Evolutionary conservation across 176 grass and related monocot species (phyloP).

Genomic region (Musa beccarii): DNA sequence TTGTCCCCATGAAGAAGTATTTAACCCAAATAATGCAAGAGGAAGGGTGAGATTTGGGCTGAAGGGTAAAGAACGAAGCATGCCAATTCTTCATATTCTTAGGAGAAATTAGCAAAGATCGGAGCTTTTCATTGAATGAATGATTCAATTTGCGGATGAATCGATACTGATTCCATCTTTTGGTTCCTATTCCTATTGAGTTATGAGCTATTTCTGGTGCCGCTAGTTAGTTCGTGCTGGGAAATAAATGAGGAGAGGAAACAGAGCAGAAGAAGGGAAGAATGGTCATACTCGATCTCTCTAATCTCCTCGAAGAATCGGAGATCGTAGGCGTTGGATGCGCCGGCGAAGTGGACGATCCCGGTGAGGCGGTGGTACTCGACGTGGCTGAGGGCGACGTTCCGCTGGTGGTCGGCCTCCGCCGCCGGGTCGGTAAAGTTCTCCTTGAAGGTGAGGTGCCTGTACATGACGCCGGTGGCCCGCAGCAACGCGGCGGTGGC

Average conservation of each 20-base stretch:
- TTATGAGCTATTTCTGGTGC: too few relatives aligned
- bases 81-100: background rate
- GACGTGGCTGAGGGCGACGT: conserved; percentile 34
- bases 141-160: background rate
- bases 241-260: background rate
- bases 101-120: background rate
- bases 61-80: background rate
- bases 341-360: conserved; percentile 33
- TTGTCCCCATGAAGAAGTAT: background rate
- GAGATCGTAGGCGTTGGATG: conserved; percentile 28
- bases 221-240: too few relatives aligned
- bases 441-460: conserved; percentile 29
- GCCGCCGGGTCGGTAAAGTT: conserved; percentile 19
- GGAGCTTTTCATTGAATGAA: background rate
- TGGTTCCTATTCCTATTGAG: background rate
- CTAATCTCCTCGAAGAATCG: conserved; percentile 38
- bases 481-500: conserved; percentile 20
- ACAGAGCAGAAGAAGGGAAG: background rate
- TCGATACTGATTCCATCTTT: background rate
- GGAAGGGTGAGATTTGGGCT: too few relatives aligned
- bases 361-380: conserved; percentile 35
- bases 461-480: conserved; percentile 22
- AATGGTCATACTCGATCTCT: conserved; percentile 27
- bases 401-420: conserved; percentile 25
- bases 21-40: background rate